phyloP scores from a whole-genome alignment of 2,329 filamentous ascomycete genomes.

The Calonectria multiphialidica region DNA sequence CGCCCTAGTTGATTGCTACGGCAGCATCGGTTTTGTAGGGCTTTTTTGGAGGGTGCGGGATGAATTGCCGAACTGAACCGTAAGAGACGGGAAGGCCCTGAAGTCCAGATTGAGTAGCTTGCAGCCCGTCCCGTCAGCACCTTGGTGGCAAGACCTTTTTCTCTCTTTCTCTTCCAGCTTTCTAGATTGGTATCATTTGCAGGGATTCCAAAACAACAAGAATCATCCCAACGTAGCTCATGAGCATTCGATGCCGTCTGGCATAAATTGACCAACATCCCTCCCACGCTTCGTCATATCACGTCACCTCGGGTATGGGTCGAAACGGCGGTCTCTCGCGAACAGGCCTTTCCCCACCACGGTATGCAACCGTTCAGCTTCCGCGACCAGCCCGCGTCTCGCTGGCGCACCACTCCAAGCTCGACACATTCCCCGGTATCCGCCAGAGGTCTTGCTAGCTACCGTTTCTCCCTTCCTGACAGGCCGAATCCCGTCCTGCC shows the following conservation, averaged over 20 bases:
- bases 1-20: neutral
- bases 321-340: slow-evolving; percentile 16
- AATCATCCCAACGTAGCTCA: neutral
- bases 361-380: slow-evolving; percentile 15
- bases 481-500: neutral
- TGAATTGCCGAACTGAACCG: neutral
- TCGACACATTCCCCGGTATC: slow-evolving; percentile 29
- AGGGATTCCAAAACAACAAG: neutral
- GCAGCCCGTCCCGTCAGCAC: neutral
- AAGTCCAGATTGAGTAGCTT: neutral
- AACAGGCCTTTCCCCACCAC: slow-evolving; percentile 3
- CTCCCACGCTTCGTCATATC: neutral
- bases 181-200: neutral
- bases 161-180: neutral
- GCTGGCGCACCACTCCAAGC: slow-evolving; percentile 32
- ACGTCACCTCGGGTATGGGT: neutral
- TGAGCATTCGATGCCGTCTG: neutral
- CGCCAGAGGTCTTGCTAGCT: slow-evolving; percentile 19
- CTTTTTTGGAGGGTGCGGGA: neutral
- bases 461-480: neutral
- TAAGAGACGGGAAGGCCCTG: neutral
- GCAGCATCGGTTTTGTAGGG: neutral
- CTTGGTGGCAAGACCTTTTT: neutral
- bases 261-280: slow-evolving; percentile 1
- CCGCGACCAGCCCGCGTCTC: slow-evolving; percentile 7